Percentiles rank a stretch among this genome's conserved stretches.
phyloP scores from a whole-genome alignment of 305 asterid genomes.

The Solanum aculeatissimum region DNA sequence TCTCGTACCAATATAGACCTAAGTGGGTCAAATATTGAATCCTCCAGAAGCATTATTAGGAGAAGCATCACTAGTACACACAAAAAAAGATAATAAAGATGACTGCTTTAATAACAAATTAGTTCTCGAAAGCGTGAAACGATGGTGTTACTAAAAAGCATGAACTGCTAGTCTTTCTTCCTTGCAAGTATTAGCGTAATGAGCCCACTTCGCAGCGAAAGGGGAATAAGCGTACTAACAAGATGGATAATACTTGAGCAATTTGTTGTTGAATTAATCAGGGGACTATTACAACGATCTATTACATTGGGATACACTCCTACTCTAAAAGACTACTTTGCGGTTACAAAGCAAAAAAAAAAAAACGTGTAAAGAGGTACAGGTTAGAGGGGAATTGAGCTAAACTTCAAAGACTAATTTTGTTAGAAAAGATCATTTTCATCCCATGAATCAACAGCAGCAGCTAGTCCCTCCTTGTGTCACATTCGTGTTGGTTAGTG shows the following conservation, averaged over 20 bases:
- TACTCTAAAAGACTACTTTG: not conserved
- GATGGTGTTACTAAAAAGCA: not conserved
- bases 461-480: not conserved
- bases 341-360: not conserved
- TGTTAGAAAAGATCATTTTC: not conserved
- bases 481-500: not conserved
- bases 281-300: not conserved
- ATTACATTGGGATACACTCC: not conserved
- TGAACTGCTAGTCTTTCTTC: not conserved
- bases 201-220: not conserved
- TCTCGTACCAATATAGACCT: not conserved
- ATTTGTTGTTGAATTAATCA: not conserved
- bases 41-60: not conserved
- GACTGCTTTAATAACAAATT: too few species aligned
- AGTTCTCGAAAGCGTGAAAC: too few species aligned
- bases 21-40: not conserved
- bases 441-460: not conserved
- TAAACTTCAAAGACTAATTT: not conserved
- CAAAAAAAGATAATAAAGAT: too few species aligned
- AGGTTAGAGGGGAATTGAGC: not conserved
- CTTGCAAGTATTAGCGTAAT: not conserved
- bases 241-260: not conserved
- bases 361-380: not conserved
- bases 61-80: too few species aligned
- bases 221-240: not conserved